phyloP scores from a whole-genome alignment of 441 rosid species.

The Codiaeum variegatum region DNA sequence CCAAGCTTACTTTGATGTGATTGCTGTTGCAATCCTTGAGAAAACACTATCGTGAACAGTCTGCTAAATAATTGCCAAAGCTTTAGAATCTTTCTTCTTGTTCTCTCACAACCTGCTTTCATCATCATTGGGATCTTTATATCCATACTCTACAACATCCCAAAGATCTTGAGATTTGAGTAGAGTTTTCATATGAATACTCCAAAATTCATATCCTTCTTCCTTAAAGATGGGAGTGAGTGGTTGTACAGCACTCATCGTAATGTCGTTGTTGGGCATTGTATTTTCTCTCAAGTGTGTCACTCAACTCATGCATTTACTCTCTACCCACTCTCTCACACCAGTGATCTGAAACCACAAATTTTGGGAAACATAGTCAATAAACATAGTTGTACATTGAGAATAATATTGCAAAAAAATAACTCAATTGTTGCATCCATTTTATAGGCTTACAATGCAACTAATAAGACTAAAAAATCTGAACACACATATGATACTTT shows the following conservation, averaged over 20 bases:
- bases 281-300: not conserved
- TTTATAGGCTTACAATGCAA: no score
- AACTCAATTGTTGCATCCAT: no score
- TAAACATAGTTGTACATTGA: no score
- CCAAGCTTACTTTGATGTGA: slow-evolving; percentile 8
- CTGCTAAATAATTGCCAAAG: not conserved
- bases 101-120: not conserved
- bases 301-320: not conserved
- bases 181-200: not conserved
- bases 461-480: no score
- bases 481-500: no score
- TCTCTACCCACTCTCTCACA: not conserved
- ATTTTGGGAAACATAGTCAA: no score
- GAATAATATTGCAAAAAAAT: no score
- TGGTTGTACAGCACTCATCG: not conserved
- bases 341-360: not conserved
- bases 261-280: no score
- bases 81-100: not conserved
- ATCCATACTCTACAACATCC: slow-evolving; percentile 1
- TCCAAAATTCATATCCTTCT: not conserved
- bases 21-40: not conserved
- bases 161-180: not conserved
- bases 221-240: not conserved
- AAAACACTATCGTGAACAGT: slow-evolving; percentile 5
- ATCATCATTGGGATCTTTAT: not conserved